phyloP scores from a whole-genome alignment of 2,329 filamentous ascomycete species.

The Talaromyces sp. region DNA sequence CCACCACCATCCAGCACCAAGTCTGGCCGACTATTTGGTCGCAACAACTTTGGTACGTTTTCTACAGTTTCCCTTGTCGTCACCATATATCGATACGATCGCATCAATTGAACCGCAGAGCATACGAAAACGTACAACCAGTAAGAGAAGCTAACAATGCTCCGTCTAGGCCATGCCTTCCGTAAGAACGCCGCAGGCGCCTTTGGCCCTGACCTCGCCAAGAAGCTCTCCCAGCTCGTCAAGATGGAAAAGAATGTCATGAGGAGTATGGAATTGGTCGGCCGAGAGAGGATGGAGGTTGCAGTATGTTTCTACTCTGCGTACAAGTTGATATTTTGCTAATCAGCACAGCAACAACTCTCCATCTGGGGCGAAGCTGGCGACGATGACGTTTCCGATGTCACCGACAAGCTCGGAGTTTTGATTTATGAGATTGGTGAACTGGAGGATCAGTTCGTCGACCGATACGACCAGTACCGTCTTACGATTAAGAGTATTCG shows the following conservation, averaged over 20 bases:
- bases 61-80: no score
- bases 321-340: neutral
- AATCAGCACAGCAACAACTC: conserved; percentile 76
- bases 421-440: conserved; percentile 98
- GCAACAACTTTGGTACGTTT: conserved; percentile 68
- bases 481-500: conserved; percentile 99
- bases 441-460: conserved; percentile 96
- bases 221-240: conserved; percentile 95
- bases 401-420: conserved; percentile 97
- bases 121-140: neutral
- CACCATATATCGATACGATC: neutral
- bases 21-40: conserved; percentile 82
- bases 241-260: conserved; percentile 99
- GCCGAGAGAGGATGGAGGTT: conserved; percentile 95
- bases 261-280: conserved; percentile 94
- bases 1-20: conserved; percentile 91
- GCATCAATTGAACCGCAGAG: neutral
- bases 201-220: conserved; percentile 78
- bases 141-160: conserved; percentile 11
- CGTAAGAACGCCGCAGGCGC: conserved; percentile 52
- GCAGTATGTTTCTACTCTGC: conserved; percentile 62
- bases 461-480: conserved; percentile 98
- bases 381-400: conserved; percentile 96
- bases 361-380: conserved; percentile 95
- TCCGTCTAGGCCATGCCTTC: conserved; percentile 58